Evolutionary conservation across 1,284 basidiomycete genomes (phyloP).

Genomic region (Coniferiporia sulphurascens): DNA sequence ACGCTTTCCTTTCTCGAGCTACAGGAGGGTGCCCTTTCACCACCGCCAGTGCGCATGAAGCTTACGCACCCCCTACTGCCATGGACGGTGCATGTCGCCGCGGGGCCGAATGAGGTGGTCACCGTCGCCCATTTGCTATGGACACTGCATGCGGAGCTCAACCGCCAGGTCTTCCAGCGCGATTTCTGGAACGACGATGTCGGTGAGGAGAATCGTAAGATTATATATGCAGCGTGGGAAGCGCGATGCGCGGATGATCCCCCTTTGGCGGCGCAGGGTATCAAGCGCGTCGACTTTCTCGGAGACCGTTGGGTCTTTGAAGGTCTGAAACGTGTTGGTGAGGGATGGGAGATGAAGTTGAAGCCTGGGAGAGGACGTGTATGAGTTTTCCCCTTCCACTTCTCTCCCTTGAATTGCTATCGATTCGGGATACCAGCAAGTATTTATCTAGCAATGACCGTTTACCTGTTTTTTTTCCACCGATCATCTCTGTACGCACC

Average conservation of each 20-base stretch:
- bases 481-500: background rate
- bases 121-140: constrained; percentile 14
- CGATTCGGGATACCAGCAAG: background rate
- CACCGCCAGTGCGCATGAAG: constrained; percentile 1
- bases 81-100: constrained; percentile 9
- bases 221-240: constrained; percentile 10
- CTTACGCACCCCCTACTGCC: constrained; percentile 9
- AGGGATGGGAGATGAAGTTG: constrained; percentile 15
- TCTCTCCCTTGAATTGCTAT: background rate
- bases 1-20: constrained; percentile 8
- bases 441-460: background rate
- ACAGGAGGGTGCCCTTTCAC: constrained; percentile 8
- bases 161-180: background rate
- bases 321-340: constrained; percentile 8
- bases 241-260: background rate
- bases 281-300: constrained; percentile 17
- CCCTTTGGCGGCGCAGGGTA: constrained; percentile 6
- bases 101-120: constrained; percentile 4
- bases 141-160: constrained; percentile 1
- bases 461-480: background rate
- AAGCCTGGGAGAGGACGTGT: constrained; percentile 9
- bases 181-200: constrained; percentile 15
- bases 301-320: constrained; percentile 10
- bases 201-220: constrained; percentile 12
- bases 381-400: constrained; percentile 24